Evolutionary conservation across 148 eudicot species (phyloP), one percentile per base, ranked within the genome.

Genomic region (Camellia lanceoleosa): DNA sequence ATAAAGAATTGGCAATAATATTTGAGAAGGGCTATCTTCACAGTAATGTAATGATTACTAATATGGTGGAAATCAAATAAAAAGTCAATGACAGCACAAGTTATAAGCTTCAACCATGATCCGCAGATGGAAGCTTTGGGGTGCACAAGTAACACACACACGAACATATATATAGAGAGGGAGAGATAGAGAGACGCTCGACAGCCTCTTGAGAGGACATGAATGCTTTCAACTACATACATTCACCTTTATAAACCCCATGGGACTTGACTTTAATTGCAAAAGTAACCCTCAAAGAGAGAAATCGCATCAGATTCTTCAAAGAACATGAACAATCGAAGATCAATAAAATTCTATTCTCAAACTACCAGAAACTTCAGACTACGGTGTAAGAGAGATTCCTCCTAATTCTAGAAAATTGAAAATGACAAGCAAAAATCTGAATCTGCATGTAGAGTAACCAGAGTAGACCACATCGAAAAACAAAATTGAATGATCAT

Each of bases 191-290:
- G 52, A 49, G 52, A 2, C 5, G 5, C 52, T 49, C 52, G 6
- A 49, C 52, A 49, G 52, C 52, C 52, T 49, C 52, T 0, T 49
- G 52, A 49, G 52, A 49, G 52, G 52, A 49, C 3, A 49, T 7
- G 52, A 49, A 49, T 49, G 7, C 5, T 49, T 49, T 4, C 52
- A 49, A 49, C 52, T 49, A 49, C 7, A 49, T 49, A 49, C 6
- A 49, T 49, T 49, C 52, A 49, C 52, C 52, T 49, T 49, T 49
- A 49, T 7, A 49, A 7, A 49, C 52, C 52, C 52, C 7, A 49
- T 49, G 52, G 52, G 52, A 72, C 76, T 60, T 74, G 65, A 74
- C 56, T 56, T 58, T 52, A 56, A 74, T 30, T 56, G 46, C 15
- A 7, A 14, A 9, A 74, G 12, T 56, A 74, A 15, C n/a, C 7